Conservation (phyloP, 2,329 filamentous ascomycete genomes). For the Grosmannia huntii region DNA sequence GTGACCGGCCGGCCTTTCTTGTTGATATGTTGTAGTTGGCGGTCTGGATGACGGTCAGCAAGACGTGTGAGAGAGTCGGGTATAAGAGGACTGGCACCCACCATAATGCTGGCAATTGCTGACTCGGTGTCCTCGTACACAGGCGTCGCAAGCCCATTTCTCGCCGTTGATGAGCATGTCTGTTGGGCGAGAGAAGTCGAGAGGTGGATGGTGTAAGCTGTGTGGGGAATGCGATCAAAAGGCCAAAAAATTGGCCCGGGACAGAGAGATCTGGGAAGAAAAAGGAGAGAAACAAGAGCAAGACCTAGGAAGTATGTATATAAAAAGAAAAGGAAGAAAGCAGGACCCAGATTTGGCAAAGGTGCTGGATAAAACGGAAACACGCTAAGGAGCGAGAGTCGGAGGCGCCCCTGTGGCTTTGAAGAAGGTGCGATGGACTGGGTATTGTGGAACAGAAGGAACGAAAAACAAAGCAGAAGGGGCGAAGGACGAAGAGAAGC, state of each 20-base stretch:
- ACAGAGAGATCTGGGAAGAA: neutral
- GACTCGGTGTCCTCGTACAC: conserved; percentile 94
- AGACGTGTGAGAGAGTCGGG: neutral
- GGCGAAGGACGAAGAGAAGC: neutral
- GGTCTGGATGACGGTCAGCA: conserved; percentile 45
- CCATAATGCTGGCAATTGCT: conserved; percentile 96
- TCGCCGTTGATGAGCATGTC: conserved; percentile 82
- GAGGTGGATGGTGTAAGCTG: neutral
- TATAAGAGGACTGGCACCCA: conserved; percentile 37
- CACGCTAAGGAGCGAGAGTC: conserved; percentile 3
- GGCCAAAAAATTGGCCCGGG: neutral
- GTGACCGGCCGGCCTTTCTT: conserved; percentile 96
- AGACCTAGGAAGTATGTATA: neutral
- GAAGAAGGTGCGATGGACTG: neutral
- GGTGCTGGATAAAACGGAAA: neutral
- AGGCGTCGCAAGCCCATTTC: conserved; percentile 97
- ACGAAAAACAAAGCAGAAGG: too few species aligned
- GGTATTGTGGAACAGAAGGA: neutral
- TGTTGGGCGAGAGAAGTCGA: too few species aligned
- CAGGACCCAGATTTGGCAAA: neutral
- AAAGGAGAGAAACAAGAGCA: neutral
- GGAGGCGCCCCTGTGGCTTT: neutral
- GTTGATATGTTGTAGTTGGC: conserved; percentile 85
- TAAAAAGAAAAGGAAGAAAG: neutral
- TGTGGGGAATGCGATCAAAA: neutral